Base-by-base conservation (phyloP, 768 basidiomycete species). In the Trichaptum fuscoviolaceum region DNA sequence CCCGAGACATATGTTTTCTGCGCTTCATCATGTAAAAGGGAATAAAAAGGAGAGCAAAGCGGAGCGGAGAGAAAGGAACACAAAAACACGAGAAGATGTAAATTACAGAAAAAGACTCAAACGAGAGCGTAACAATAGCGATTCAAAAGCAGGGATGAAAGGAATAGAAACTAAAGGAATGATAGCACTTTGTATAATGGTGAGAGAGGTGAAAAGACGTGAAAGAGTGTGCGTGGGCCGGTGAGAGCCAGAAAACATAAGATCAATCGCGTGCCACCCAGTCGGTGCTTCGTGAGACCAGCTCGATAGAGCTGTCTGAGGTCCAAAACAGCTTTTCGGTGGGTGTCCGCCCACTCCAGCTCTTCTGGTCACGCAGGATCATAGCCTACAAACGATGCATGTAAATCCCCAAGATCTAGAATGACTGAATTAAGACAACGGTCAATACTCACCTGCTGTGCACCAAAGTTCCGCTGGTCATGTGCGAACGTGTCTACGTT, bases 241-340 rank as follows among this genome's bases (percentile, higher is more conserved):
- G 35, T 36, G 35, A 36, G 17, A 36, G 35, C 35, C 35, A 36
- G 35, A 12, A 52, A 52, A 52, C 42, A 59, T 36, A 63, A 57
- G 62, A 57, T 77, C 71, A 90, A 71, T 92, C 90, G 70, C 90
- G 84, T 34, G 88, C 83, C 36, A 95, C 85, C 93, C 93, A 95
- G 75, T 94, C 93, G 65, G 88, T 87, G 77, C 91, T 92, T 68
- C 93, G 84, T 65, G 89, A 86, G 71, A 88, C 91, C 71, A 96
- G 85, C 79, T 93, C 93, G 67, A 95, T 88, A 12, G 93, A 90
- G 76, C 91, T 90, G 73, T 98, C 96, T 65, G 90, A 89, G 42
- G 91, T 92, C 90, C 93, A 96, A 79, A 98, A 98, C 68, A 95
- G 76, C 42, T 91, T 84, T 75, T 99, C 97, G 24, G 92, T 97